Evolutionary conservation across 768 basidiomycete species (phyloP), one percentile per base, ranked within the genome.

Genomic region (Pleurotus sapidus): DNA sequence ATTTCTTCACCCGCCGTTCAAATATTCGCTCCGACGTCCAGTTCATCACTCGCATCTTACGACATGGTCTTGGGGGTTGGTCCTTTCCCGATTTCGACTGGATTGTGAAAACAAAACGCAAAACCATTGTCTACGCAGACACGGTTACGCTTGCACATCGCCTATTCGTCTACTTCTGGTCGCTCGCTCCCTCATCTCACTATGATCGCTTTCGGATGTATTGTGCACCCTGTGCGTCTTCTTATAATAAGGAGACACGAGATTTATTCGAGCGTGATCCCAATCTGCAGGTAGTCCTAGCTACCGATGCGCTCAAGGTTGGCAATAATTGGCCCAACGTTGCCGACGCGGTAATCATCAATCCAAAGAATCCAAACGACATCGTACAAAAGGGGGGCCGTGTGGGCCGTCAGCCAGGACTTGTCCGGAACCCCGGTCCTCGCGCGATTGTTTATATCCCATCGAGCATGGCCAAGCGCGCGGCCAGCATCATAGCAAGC

Each of bases 101-200:
- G 70, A 50, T 72, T 18, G n/a, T 72, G 4, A 46, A 59, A 0
- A 47, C 38, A 4, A 43, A 49, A 2, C 23, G 57, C 39, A 65
- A 64, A 18, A 70, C 64, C 0, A 54, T 72, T 11, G 63, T 73
- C 1, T 73, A 71, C 45, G 63, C 65, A 50, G 57, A 61, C n/a
- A 65, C 69, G 0, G 67, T 72, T 24, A 11, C 49, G 1, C 61
- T 69, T 1, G 65, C 64, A 4, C 65, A 63, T 38, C 66, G 61
- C 0, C 45, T 69, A 7, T 58, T 57, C 2, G 14, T 27, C 3
- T 68, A 70, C 54, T 61, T 72, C 12, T 67, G 64, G 37, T 30
- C 27, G 5, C 27, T 30, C 27, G 4, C 27, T 30, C 27, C 27
- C 30, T 15, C 49, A 14, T 25, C 49, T 49, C 49, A 49, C n/a